Evolutionary conservation across 352 stramenopile species (phyloP).

Genomic region (Pythium plurisporium): DNA sequence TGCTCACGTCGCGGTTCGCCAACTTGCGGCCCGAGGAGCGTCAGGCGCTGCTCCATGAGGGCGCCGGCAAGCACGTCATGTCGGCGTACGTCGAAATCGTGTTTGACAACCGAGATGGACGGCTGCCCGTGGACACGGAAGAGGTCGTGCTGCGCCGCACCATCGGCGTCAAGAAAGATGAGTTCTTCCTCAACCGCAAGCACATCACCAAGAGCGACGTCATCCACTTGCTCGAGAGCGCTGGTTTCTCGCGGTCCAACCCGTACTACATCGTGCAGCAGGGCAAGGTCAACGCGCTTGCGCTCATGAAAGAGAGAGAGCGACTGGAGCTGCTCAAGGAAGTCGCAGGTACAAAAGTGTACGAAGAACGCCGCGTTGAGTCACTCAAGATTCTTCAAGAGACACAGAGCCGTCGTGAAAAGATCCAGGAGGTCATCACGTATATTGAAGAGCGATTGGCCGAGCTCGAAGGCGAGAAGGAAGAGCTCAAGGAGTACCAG

Average conservation of each 20-base stretch:
- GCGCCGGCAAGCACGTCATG: constrained; percentile 92
- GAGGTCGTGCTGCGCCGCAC: constrained; percentile 96
- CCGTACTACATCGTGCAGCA: constrained; percentile 99
- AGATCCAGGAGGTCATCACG: constrained; percentile 94
- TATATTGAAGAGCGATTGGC: constrained; percentile 93
- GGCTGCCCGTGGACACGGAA: constrained; percentile 89
- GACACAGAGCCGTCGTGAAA: constrained; percentile 91
- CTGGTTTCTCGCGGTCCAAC: constrained; percentile 98
- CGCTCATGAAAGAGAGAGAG: constrained; percentile 97
- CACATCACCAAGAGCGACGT: constrained; percentile 98
- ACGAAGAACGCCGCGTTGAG: constrained; percentile 97
- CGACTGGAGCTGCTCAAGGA: constrained; percentile 98
- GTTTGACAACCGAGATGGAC: constrained; percentile 98
- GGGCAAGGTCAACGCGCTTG: constrained; percentile 98
- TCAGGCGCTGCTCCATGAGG: constrained; percentile 95
- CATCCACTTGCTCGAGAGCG: constrained; percentile 96
- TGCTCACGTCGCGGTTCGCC: constrained; percentile 91
- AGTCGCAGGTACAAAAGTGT: constrained; percentile 98
- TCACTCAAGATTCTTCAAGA: constrained; percentile 97
- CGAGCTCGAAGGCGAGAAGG: constrained; percentile 98
- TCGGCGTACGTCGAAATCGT: constrained; percentile 98
- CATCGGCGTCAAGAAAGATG: constrained; percentile 99
- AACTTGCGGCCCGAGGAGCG: constrained; percentile 91
- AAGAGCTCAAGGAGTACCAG: constrained; percentile 95
- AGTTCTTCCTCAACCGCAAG: constrained; percentile 99